These are phyloP conservation scores for Luvunga scandens DNA, from an alignment of 345 rosid species.

Conservation along the genomic window DNA sequence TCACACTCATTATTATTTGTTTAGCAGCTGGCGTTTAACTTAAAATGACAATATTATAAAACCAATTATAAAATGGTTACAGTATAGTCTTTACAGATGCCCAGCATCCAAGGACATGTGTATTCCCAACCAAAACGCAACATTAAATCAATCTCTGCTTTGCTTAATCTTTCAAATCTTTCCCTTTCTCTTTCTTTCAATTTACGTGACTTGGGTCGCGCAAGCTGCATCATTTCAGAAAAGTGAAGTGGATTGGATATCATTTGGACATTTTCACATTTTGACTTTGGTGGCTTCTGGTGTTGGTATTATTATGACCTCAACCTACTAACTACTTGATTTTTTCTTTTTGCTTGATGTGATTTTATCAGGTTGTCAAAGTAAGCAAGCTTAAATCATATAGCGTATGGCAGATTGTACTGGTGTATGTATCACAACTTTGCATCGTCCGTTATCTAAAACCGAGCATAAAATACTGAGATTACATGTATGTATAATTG, in stretches of 20 bases:
- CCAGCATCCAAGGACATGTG: neutral
- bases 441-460: neutral
- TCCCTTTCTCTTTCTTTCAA: neutral
- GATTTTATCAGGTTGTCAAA: neutral
- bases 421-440: too few relatives aligned
- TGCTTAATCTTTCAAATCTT: neutral
- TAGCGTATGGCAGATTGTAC: neutral
- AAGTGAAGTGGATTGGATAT: constrained; percentile 3
- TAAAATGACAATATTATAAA: neutral
- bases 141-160: neutral
- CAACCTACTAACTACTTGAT: constrained; percentile 13
- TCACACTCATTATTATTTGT: neutral
- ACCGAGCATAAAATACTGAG: too few relatives aligned
- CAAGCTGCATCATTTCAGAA: neutral
- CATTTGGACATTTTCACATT: neutral
- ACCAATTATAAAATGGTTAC: neutral
- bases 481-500: neutral
- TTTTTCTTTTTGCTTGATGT: neutral
- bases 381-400: neutral
- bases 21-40: neutral
- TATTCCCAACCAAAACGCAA: neutral
- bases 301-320: constrained; percentile 11
- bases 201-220: neutral
- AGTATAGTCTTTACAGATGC: neutral
- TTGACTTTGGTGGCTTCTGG: constrained; percentile 16